Evolutionary conservation across 805 yeast genomes (phyloP), one percentile per base, ranked within the genome.

Genomic region (Metschnikowia peoriensis): DNA sequence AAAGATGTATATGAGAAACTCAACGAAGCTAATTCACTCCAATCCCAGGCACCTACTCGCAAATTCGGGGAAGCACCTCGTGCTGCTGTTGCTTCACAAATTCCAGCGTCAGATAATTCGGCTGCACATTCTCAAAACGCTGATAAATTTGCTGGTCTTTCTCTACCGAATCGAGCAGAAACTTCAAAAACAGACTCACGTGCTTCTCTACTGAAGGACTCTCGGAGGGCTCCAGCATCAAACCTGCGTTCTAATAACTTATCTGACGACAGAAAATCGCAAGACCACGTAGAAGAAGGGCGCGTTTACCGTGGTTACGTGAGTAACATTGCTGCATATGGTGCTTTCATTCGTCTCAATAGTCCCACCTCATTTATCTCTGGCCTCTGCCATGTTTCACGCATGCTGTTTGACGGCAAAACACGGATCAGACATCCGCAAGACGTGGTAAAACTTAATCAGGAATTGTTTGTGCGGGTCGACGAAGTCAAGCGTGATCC

Each of bases 341-440:
- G 98, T 0, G 96, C 90, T 1, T 93, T 92, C 64, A 79, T 90
- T 0, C 67, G 80, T 9, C 65, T 92, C 47, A 50, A 62, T 29
- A 52, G 57, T 47, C 61, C 62, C 38, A 47, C 57, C 38, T 59
- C 66, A 8, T 45, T 64, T 66, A 17, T 83, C 72, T 60, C 71
- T 1, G 96, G 96, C 0, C 71, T 92, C 15, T 85, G 92, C 38
- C 97, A 92, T 63, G 77, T 88, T 0, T 89, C 96, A 0, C 86
- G 84, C 41, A 74, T 92, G 34, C 73, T 81, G 51, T 67, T 61
- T 49, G 71, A 68, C 51, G 74, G 74, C 5, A 63, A 64, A n/a
- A 57, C 70, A 2, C 70, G 89, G 45, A 70, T 86, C 1, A 68
- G 74, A 7, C 78, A 78, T 44, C 89, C 93, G 0, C 63, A 77